Evolutionary conservation across 2,329 filamentous ascomycete genomes (phyloP).

Genomic region (Cercospora zeae-maydis): DNA sequence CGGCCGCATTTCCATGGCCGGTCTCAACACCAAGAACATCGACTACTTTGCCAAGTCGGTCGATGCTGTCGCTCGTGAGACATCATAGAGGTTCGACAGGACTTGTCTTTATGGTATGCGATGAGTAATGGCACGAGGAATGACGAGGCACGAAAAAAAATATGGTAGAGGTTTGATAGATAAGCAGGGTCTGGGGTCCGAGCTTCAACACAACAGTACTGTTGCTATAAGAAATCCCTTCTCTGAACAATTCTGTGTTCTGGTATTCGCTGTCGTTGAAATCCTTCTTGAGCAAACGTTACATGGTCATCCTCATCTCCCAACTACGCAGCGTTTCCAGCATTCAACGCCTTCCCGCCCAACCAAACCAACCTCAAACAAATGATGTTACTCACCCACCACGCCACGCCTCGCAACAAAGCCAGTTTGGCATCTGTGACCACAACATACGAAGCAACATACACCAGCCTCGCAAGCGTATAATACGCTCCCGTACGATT

Average conservation of each 20-base stretch:
- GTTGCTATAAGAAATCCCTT: neutral
- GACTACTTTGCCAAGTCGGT: conserved; percentile 91
- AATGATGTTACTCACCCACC: conserved; percentile 46
- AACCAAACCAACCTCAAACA: conserved; percentile 41
- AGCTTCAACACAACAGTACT: conserved; percentile 4
- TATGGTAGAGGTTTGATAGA: neutral
- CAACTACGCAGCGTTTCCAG: neutral
- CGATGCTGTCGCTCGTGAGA: conserved; percentile 71
- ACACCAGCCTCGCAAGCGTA: conserved; percentile 42
- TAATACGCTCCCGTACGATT: conserved; percentile 43
- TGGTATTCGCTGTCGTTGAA: neutral
- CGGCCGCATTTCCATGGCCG: conserved; percentile 95
- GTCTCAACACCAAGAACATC: conserved; percentile 87
- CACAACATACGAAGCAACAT: conserved; percentile 42
- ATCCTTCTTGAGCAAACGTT: neutral
- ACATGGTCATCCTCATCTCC: too few species aligned
- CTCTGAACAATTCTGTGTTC: neutral
- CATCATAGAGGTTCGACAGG: conserved; percentile 18
- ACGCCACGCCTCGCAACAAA: conserved; percentile 39
- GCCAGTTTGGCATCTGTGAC: conserved; percentile 38
- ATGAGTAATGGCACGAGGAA: conserved; percentile 1
- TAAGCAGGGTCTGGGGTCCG: conserved; percentile 4
- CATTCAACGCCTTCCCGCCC: conserved; percentile 33
- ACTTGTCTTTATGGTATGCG: neutral
- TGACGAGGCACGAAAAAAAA: neutral